phyloP scores from a whole-genome alignment of 495 filamentous ascomycete species.

The Achaetomiella virescens region DNA sequence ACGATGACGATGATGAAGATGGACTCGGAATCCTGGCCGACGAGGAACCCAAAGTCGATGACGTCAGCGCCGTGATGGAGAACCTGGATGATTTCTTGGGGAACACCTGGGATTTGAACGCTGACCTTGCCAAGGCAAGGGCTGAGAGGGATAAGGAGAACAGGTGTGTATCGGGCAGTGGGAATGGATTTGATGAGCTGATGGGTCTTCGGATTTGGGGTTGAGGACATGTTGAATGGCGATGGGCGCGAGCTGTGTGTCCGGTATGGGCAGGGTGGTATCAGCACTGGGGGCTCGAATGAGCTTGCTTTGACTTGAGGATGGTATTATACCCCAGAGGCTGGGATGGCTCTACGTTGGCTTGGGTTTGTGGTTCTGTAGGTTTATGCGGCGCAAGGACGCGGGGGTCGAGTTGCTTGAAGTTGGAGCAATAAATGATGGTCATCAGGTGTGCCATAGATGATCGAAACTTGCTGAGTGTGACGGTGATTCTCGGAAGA shows the following conservation, averaged over 20 bases:
- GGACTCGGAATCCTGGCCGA: conserved; percentile 8
- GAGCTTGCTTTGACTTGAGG: too few relatives aligned
- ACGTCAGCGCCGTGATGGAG: conserved; percentile 37
- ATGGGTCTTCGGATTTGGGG: conserved; percentile 22
- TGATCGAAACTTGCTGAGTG: too few relatives aligned
- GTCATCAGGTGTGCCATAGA: too few relatives aligned
- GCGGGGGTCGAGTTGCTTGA: too few relatives aligned
- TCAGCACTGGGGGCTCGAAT: too few relatives aligned
- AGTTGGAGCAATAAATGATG: too few relatives aligned
- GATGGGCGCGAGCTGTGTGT: background rate
- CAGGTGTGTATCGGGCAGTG: background rate
- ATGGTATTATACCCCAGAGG: too few relatives aligned
- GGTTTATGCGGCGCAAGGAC: too few relatives aligned
- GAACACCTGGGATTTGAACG: conserved; percentile 34
- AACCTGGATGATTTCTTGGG: conserved; percentile 39
- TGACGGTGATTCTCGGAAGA: too few relatives aligned
- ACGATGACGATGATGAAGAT: background rate
- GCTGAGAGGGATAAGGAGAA: conserved; percentile 10
- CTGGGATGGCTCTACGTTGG: too few relatives aligned
- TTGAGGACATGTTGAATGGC: background rate
- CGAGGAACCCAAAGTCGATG: conserved; percentile 24
- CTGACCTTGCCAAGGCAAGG: conserved; percentile 28
- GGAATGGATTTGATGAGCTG: background rate
- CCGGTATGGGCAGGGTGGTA: too few relatives aligned
- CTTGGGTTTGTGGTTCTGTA: too few relatives aligned